Evolutionary conservation across 2,329 filamentous ascomycete species (phyloP).

Genomic region (Ascochyta rabiei): DNA sequence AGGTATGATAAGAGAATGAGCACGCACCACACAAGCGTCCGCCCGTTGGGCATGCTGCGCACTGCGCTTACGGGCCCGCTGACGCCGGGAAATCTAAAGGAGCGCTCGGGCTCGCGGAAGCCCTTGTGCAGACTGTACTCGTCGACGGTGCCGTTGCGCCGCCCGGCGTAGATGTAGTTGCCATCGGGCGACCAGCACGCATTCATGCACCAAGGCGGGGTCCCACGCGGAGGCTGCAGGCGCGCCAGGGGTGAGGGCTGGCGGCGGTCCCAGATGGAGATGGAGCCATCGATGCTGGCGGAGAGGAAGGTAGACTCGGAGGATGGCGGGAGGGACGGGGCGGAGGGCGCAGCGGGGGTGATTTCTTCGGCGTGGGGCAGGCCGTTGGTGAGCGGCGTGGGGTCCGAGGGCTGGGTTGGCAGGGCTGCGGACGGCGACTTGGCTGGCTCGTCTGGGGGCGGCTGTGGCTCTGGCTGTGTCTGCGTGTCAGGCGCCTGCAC

Average conservation of each 20-base stretch:
- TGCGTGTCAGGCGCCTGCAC: slow-evolving; percentile 48
- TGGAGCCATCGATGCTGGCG: slow-evolving; percentile 82
- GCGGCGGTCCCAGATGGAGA: slow-evolving; percentile 93
- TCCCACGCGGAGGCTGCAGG: slow-evolving; percentile 73
- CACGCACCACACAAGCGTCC: slow-evolving; percentile 82
- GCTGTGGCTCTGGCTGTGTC: not conserved
- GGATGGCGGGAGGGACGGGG: slow-evolving; percentile 46
- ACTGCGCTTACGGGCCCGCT: slow-evolving; percentile 90
- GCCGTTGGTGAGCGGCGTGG: slow-evolving; percentile 50
- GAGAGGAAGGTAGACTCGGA: slow-evolving; percentile 77
- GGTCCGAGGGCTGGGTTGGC: slow-evolving; percentile 18
- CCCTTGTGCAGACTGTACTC: slow-evolving; percentile 88
- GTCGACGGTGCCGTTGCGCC: slow-evolving; percentile 90
- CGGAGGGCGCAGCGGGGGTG: slow-evolving; percentile 21
- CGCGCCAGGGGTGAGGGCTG: slow-evolving; percentile 77
- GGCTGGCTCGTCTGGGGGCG: not conserved
- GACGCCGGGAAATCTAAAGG: slow-evolving; percentile 85
- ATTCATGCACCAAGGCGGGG: slow-evolving; percentile 96
- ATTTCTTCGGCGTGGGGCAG: slow-evolving; percentile 59
- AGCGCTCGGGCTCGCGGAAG: slow-evolving; percentile 74
- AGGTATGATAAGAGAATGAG: no score
- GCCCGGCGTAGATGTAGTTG: slow-evolving; percentile 91
- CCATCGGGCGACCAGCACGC: slow-evolving; percentile 96
- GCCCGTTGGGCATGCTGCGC: slow-evolving; percentile 87
- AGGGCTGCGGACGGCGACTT: slow-evolving; percentile 13